phyloP scores from a whole-genome alignment of 169 alveolate genomes.

The Eimeria tenella region DNA sequence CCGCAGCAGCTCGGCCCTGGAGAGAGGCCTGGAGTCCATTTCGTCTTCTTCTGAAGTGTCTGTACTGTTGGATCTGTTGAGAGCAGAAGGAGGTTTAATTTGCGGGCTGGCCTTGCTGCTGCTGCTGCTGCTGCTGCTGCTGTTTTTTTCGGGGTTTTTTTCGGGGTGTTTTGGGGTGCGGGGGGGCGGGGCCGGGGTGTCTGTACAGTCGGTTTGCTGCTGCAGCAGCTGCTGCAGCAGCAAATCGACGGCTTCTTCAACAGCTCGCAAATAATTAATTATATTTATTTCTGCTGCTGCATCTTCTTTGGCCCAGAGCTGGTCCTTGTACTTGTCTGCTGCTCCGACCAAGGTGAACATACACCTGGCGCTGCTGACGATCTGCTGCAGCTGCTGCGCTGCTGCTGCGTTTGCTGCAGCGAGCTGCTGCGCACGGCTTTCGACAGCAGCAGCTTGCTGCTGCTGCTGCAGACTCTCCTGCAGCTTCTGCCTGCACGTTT shows the following conservation, averaged over 20 bases:
- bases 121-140: background rate
- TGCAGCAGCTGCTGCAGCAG: background rate
- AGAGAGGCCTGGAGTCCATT: constrained; percentile 49
- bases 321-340: background rate
- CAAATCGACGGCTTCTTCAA: constrained; percentile 26
- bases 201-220: background rate
- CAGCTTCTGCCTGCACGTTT: background rate
- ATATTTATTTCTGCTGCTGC: constrained; percentile 15
- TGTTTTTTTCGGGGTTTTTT: background rate
- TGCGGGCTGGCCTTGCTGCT: background rate
- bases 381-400: background rate
- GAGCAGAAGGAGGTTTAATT: constrained; percentile 61
- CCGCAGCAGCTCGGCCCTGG: constrained; percentile 36
- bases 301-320: constrained; percentile 53
- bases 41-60: constrained; percentile 75
- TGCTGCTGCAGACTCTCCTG: constrained; percentile 25
- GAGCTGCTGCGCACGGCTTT: background rate
- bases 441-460: background rate
- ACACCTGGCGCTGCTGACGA: background rate
- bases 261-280: constrained; percentile 7
- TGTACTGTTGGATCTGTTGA: constrained; percentile 37
- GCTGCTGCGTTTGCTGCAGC: constrained; percentile 10
- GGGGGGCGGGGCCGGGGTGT: background rate
- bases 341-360: constrained; percentile 26
- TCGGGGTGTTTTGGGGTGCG: background rate